phyloP scores from a whole-genome alignment of 2,329 filamentous ascomycete species.

The Aspergillus tamarii region DNA sequence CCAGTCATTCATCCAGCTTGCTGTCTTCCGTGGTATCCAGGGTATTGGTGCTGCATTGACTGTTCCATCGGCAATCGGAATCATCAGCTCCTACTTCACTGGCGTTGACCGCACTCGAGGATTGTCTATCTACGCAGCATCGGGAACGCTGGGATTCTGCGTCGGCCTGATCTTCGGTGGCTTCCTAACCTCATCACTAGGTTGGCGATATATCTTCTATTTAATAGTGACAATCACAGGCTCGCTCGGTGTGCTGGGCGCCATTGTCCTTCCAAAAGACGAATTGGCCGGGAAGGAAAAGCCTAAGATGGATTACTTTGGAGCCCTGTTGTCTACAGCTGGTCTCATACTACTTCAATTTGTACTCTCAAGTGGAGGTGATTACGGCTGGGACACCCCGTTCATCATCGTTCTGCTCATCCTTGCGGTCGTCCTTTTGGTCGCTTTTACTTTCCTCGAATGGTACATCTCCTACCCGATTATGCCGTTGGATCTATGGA shows the following conservation, averaged over 20 bases:
- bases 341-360: constrained; percentile 51
- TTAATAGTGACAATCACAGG: constrained; percentile 40
- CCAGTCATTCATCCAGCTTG: constrained; percentile 45
- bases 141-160: constrained; percentile 46
- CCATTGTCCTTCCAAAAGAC: constrained; percentile 44
- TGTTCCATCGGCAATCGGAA: constrained; percentile 51
- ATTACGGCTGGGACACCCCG: constrained; percentile 51
- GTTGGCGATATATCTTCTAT: constrained; percentile 46
- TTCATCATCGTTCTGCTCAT: constrained; percentile 50
- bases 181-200: constrained; percentile 43
- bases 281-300: constrained; percentile 34
- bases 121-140: constrained; percentile 45
- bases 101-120: constrained; percentile 42
- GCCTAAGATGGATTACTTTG: constrained; percentile 46
- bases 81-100: constrained; percentile 49
- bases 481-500: constrained; percentile 52
- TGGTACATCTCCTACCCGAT: constrained; percentile 51
- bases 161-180: constrained; percentile 45
- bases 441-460: constrained; percentile 44
- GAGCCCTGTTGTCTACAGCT: constrained; percentile 46
- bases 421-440: constrained; percentile 42
- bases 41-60: constrained; percentile 53
- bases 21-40: constrained; percentile 48
- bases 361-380: constrained; percentile 49
- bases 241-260: constrained; percentile 33